These are phyloP conservation scores for Fusarium nodosum DNA, from an alignment of 2,329 filamentous ascomycete genomes.

Conservation along the genomic window DNA sequence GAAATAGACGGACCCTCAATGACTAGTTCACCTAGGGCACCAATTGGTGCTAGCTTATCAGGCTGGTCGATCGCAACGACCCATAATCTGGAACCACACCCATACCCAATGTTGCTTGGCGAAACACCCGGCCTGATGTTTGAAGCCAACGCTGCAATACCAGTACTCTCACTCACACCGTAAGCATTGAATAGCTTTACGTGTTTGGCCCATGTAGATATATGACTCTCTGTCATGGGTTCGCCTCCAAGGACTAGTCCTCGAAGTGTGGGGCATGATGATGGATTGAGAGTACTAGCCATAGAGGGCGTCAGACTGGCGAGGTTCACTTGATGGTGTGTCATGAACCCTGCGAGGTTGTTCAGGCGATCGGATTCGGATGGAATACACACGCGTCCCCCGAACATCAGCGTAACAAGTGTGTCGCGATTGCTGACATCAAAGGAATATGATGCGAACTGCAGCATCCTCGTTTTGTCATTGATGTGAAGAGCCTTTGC, in stretches of 20 bases:
- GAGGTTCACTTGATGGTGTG: background rate
- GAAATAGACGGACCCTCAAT: conserved; percentile 8
- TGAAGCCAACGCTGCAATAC: conserved; percentile 5
- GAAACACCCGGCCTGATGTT: background rate
- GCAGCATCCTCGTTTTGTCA: background rate
- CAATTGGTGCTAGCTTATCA: conserved; percentile 10
- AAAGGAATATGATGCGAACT: conserved; percentile 13
- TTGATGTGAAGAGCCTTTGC: background rate
- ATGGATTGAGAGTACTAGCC: conserved; percentile 3
- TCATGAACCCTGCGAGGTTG: conserved; percentile 4
- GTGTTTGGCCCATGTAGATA: conserved; percentile 10
- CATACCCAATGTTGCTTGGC: conserved; percentile 9
- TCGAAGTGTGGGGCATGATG: background rate
- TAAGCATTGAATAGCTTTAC: conserved; percentile 14
- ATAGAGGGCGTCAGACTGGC: conserved; percentile 12
- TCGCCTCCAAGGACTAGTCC: conserved; percentile 9
- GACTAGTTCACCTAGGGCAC: conserved; percentile 5
- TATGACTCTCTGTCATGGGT: conserved; percentile 8
- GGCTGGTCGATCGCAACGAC: conserved; percentile 2
- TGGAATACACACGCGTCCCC: background rate
- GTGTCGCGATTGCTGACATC: conserved; percentile 13
- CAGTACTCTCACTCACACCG: conserved; percentile 13
- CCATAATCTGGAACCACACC: conserved; percentile 6
- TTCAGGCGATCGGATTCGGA: conserved; percentile 4
- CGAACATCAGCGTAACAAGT: conserved; percentile 10